Base-by-base conservation (phyloP, 352 stramenopile species). In the Pythium biforme region DNA sequence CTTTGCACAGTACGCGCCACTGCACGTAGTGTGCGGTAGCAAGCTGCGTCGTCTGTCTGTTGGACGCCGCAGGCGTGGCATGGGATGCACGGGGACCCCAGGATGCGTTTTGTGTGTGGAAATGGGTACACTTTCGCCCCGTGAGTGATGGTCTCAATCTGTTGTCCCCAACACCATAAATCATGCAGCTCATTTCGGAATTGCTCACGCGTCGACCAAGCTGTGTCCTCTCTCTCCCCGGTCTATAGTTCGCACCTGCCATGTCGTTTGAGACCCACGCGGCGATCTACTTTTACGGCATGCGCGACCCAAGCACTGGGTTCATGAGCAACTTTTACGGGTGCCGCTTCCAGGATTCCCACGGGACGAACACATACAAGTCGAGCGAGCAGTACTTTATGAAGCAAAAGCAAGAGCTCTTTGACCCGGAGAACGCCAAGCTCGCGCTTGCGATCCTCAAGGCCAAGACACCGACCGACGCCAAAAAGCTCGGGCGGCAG, bases 371-470 rank as follows among this genome's bases (percentile, higher is more conserved):
- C 10, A 69, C 52, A 2, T 88, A 74, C 61, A 81, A 76, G 61
- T 89, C 80, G n/a, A 88, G 77, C 39, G 80, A 89, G 57, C 80
- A 89, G 73, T 85, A 61, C 50, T 88, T 89, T 40, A 88, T 88
- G 76, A 89, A 89, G 77, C 53, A 66, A 23, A 89, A 89, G 66
- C 80, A 89, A 60, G 80, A 89, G 45, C 64, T 71, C 22, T 89
- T 88, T 52, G 80, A 89, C 37, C 69, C 69, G 1, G 43, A 69
- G 1, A 89, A 89, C 22, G 39, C 62, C 1, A 1, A 50, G 19
- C 46, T 88, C 29, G 77, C 77, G 1, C n/a, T 76, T 26, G 63
- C 71, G 11, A 81, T 89, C 19, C 50, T 88, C 5, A 69, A 68
- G 26, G 76, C 77, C 29, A 88, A 81, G 53, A 68, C 70, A 12